Evolutionary conservation across 768 basidiomycete species (phyloP).

Genomic region (Boletus eberwhitei): DNA sequence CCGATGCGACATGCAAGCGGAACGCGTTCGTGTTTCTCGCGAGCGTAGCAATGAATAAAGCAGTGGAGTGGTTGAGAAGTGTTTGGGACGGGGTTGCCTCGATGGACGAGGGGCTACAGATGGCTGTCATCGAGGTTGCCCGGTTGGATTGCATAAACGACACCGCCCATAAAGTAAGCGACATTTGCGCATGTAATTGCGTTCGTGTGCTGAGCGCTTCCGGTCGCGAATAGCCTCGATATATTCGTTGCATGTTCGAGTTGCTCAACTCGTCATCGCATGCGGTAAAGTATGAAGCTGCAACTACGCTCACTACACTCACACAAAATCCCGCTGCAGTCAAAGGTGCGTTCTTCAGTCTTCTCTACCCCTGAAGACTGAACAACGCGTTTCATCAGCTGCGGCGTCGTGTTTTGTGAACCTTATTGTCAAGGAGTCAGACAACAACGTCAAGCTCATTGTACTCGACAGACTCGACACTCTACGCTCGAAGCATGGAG

Average conservation of each 20-base stretch:
- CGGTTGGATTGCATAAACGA: slow-evolving; percentile 85
- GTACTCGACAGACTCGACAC: slow-evolving; percentile 88
- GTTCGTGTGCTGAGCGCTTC: slow-evolving; percentile 3
- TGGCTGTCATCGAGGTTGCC: slow-evolving; percentile 93
- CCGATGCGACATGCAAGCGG: slow-evolving; percentile 93
- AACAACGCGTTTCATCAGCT: slow-evolving; percentile 43
- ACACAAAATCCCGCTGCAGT: slow-evolving; percentile 96
- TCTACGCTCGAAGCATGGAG: slow-evolving; percentile 81
- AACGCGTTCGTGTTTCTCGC: slow-evolving; percentile 97
- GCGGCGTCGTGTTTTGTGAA: slow-evolving; percentile 86
- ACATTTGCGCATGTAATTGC: not conserved
- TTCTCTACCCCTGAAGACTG: not conserved
- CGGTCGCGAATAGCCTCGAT: slow-evolving; percentile 60
- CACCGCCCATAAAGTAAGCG: slow-evolving; percentile 72
- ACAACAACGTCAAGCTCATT: slow-evolving; percentile 98
- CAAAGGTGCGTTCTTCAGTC: slow-evolving; percentile 58
- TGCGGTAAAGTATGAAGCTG: slow-evolving; percentile 97
- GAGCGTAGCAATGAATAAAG: slow-evolving; percentile 80
- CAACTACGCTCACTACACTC: slow-evolving; percentile 87
- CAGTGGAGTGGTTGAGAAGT: slow-evolving; percentile 85
- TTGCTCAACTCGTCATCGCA: slow-evolving; percentile 85
- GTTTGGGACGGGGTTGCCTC: slow-evolving; percentile 79
- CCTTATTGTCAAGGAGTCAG: slow-evolving; percentile 90
- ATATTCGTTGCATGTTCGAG: slow-evolving; percentile 92
- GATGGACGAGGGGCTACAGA: slow-evolving; percentile 91